phyloP scores from a whole-genome alignment of 257 asterid genomes.

The Solanum tarijense region DNA sequence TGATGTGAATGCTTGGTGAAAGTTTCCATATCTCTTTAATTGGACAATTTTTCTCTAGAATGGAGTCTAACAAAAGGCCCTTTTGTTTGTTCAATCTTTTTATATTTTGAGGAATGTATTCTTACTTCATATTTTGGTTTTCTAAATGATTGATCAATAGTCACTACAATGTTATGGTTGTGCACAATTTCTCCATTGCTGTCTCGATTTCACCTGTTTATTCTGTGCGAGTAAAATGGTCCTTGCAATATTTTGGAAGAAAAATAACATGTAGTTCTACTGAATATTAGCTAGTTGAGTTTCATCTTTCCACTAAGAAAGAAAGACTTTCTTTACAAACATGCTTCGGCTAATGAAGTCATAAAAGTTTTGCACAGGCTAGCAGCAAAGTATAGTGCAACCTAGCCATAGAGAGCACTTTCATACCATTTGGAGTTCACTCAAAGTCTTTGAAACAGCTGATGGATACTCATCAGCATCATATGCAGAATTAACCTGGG shows the following conservation, averaged over 20 bases:
- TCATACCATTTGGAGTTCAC: slow-evolving; percentile 26
- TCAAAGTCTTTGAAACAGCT: slow-evolving; percentile 12
- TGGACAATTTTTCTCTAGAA: not conserved
- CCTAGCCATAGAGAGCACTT: not conserved
- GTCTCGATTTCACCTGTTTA: not conserved
- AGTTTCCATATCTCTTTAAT: not conserved
- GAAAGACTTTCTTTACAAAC: not conserved
- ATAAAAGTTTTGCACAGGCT: not conserved
- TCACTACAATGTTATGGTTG: not conserved
- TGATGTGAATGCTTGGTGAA: not conserved
- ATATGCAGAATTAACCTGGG: slow-evolving; percentile 23
- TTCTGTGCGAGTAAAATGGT: not conserved
- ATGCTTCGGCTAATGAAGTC: not conserved
- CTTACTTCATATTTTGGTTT: not conserved
- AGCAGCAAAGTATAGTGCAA: not conserved
- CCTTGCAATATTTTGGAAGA: not conserved
- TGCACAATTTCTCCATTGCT: not conserved
- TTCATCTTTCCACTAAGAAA: not conserved
- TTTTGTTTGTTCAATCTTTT: not conserved
- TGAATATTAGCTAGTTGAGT: not conserved
- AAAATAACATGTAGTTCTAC: not conserved
- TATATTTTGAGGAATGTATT: not conserved
- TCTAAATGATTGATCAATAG: not conserved
- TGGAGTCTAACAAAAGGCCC: not conserved
- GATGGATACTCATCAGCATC: slow-evolving; percentile 45